A percentile compares a stretch with the other conserved stretches of the same genome.
These are phyloP conservation scores for Articulospora tetracladia DNA, from an alignment of 495 filamentous ascomycete genomes.

Conservation along the genomic window DNA sequence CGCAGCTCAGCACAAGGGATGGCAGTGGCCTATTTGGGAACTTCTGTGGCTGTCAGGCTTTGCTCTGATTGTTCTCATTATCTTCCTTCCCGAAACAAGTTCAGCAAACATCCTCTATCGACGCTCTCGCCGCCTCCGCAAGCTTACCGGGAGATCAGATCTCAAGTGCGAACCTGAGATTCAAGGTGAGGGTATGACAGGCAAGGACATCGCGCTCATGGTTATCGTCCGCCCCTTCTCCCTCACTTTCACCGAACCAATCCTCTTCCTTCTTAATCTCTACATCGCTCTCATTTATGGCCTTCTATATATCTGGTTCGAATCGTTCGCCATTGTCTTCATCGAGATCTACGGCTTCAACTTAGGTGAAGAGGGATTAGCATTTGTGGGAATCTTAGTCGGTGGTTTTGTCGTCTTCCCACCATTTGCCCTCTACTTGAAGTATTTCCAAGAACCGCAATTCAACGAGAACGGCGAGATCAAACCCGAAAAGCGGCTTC, in stretches of 20 bases:
- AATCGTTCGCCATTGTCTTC: conserved; percentile 51
- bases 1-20: conserved; percentile 43
- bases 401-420: conserved; percentile 36
- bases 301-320: conserved; percentile 55
- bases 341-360: conserved; percentile 47
- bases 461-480: conserved; percentile 34
- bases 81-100: conserved; percentile 58
- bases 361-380: conserved; percentile 42
- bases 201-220: conserved; percentile 10
- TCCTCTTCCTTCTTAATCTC: conserved; percentile 42
- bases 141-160: conserved; percentile 7
- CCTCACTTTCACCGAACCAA: conserved; percentile 55
- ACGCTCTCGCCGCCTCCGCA: conserved; percentile 51
- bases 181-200: conserved; percentile 28
- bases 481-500: conserved; percentile 44
- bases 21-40: conserved; percentile 60
- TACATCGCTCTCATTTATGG: conserved; percentile 52
- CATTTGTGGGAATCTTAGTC: conserved; percentile 50
- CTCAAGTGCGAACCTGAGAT: conserved; percentile 18
- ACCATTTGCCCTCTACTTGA: conserved; percentile 30
- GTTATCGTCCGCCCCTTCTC: conserved; percentile 27
- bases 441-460: conserved; percentile 7
- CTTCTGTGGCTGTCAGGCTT: conserved; percentile 39
- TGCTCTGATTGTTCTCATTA: conserved; percentile 22
- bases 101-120: conserved; percentile 50